Conservation (phyloP, 2,329 filamentous ascomycete genomes). For the Penicillium paneum region DNA sequence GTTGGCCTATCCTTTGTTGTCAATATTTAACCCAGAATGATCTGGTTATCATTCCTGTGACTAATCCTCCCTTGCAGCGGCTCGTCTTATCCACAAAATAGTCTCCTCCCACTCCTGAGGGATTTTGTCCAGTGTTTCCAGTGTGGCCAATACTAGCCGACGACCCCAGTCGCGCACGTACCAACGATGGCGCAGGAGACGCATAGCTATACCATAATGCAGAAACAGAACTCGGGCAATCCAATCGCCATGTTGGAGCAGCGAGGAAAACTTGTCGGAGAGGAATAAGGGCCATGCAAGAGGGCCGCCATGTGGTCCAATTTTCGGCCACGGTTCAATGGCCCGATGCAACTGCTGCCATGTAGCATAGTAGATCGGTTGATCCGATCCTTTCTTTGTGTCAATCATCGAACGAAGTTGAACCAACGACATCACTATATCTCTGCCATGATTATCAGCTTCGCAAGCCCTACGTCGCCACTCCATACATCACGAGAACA, state of each 20-base stretch:
- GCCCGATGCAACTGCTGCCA: conserved; percentile 28
- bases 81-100: conserved; percentile 28
- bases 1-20: background rate
- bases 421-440: conserved; percentile 25
- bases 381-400: conserved; percentile 9
- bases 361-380: conserved; percentile 21
- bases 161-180: conserved; percentile 34
- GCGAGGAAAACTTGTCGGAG: conserved; percentile 23
- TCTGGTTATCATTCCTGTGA: background rate
- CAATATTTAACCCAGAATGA: background rate
- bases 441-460: conserved; percentile 13
- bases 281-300: conserved; percentile 33
- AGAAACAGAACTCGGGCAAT: conserved; percentile 31
- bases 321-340: conserved; percentile 30
- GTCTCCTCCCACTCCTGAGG: conserved; percentile 28
- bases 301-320: conserved; percentile 28
- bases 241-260: conserved; percentile 32
- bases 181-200: conserved; percentile 33
- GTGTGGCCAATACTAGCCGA: conserved; percentile 28
- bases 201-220: conserved; percentile 31
- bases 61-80: conserved; percentile 19
- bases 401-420: conserved; percentile 20
- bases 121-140: conserved; percentile 27
- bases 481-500: background rate
- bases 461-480: background rate